A percentile compares a stretch with the other conserved stretches of the same genome.
phyloP scores from a whole-genome alignment of 2,329 filamentous ascomycete species.

The Botrytis paeoniae region DNA sequence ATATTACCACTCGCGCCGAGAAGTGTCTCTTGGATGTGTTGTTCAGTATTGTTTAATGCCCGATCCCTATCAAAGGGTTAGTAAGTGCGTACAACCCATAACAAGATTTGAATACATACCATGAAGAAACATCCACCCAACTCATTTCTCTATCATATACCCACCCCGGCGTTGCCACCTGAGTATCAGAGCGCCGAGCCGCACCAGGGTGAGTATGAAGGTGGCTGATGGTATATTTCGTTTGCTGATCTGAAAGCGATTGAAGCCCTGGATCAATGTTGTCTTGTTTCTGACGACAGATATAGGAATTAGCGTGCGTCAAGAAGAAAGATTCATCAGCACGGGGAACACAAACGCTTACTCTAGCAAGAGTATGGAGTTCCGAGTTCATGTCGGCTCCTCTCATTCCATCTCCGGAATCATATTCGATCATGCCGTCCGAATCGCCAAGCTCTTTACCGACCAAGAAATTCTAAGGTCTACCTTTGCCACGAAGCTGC shows the following conservation, averaged over 20 bases:
- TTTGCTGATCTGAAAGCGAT: neutral
- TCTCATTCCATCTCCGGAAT: neutral
- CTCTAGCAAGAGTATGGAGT: neutral
- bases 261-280: neutral
- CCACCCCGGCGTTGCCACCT: neutral
- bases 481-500: too few species aligned
- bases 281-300: neutral
- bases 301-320: neutral
- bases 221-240: neutral
- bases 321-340: neutral
- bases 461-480: neutral
- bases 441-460: neutral
- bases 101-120: neutral
- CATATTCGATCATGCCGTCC: too few species aligned
- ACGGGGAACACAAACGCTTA: neutral
- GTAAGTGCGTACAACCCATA: neutral
- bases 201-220: neutral
- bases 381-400: neutral
- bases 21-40: neutral
- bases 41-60: neutral
- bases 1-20: neutral
- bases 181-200: neutral
- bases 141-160: neutral
- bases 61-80: neutral
- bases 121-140: neutral